Conservation (phyloP, 345 rosid species). For the Moricandia moricandioides region DNA sequence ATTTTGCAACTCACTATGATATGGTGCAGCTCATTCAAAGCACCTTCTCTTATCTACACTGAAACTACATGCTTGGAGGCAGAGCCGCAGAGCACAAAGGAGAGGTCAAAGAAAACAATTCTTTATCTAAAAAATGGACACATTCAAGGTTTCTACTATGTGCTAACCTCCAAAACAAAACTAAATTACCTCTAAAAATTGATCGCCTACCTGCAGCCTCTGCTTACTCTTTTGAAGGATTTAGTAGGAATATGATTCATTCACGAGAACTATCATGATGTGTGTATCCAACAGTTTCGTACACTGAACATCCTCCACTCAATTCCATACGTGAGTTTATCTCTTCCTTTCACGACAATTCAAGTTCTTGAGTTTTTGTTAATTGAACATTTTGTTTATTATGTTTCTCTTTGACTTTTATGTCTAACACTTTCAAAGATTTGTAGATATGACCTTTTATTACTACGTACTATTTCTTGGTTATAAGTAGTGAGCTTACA, state of each 20-base stretch:
- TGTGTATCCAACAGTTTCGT: neutral
- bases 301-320: neutral
- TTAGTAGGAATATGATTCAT: too few relatives aligned
- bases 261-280: neutral
- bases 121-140: constrained; percentile 72
- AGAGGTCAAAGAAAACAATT: constrained; percentile 90
- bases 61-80: constrained; percentile 51
- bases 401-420: neutral
- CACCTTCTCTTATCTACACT: constrained; percentile 54
- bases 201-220: too few relatives aligned
- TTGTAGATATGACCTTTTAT: neutral
- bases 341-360: neutral
- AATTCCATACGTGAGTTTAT: neutral
- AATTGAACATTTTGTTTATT: neutral
- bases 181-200: too few relatives aligned
- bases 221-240: neutral
- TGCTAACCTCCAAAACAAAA: neutral
- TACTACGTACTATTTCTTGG: neutral
- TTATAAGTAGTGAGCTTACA: neutral
- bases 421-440: neutral
- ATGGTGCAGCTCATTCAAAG: constrained; percentile 45
- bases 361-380: neutral
- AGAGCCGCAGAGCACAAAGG: constrained; percentile 36
- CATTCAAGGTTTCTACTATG: constrained; percentile 55
- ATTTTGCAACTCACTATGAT: neutral